phyloP scores from a whole-genome alignment of 306 rosid genomes.

The Prunus fruticosa region DNA sequence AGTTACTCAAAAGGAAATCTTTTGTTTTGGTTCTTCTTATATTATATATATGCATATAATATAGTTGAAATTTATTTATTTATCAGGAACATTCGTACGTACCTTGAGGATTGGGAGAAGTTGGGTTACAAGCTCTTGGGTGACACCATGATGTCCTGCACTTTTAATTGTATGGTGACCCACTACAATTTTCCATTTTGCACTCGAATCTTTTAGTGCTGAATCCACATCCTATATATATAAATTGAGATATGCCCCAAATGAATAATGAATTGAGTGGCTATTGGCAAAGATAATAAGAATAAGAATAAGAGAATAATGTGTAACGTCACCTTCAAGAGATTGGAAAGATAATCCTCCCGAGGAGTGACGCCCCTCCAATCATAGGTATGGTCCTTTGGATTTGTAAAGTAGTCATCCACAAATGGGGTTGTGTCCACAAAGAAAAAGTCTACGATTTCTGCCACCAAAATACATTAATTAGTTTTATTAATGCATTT shows the following conservation, averaged over 20 bases:
- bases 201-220: slow-evolving; percentile 41
- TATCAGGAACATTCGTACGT: neutral
- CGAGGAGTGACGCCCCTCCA: slow-evolving; percentile 64
- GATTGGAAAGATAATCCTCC: slow-evolving; percentile 41
- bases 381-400: slow-evolving; percentile 48
- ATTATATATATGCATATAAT: too few relatives aligned
- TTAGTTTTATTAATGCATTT: neutral
- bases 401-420: slow-evolving; percentile 46
- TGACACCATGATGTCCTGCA: slow-evolving; percentile 69
- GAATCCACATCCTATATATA: slow-evolving; percentile 29
- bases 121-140: slow-evolving; percentile 47
- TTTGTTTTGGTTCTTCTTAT: too few relatives aligned
- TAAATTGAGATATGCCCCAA: neutral
- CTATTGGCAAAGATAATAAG: neutral
- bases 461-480: slow-evolving; percentile 20
- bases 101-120: slow-evolving; percentile 79
- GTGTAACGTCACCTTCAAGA: slow-evolving; percentile 44
- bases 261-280: neutral
- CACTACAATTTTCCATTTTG: slow-evolving; percentile 82
- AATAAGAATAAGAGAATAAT: too few relatives aligned
- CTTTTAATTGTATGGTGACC: slow-evolving; percentile 77
- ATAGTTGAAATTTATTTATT: too few relatives aligned
- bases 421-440: slow-evolving; percentile 80
- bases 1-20: too few relatives aligned
- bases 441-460: slow-evolving; percentile 57